Conservation (phyloP, 1,139 yeast species). For the Kodamaea derodonti region DNA sequence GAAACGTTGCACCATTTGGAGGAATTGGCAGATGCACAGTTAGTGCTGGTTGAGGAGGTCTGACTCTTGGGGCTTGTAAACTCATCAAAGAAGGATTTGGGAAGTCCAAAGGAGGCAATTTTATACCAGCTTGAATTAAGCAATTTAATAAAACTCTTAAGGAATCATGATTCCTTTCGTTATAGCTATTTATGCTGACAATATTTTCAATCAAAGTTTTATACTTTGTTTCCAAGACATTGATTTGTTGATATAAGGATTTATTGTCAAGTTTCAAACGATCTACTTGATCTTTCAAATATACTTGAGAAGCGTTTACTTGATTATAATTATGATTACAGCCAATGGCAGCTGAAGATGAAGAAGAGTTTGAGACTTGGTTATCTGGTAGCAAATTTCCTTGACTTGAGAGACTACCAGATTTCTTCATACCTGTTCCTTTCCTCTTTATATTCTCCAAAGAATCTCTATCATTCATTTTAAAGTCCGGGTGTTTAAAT, state of each 20-base stretch:
- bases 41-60: constrained; percentile 11
- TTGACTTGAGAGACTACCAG: constrained; percentile 1
- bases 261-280: constrained; percentile 39
- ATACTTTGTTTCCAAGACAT: constrained; percentile 51
- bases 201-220: constrained; percentile 62
- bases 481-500: constrained; percentile 86
- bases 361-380: neutral
- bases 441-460: constrained; percentile 78
- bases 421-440: constrained; percentile 57
- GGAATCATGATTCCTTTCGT: constrained; percentile 54
- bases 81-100: constrained; percentile 37
- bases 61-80: constrained; percentile 16
- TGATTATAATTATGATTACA: constrained; percentile 9
- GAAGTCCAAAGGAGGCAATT: constrained; percentile 60
- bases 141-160: constrained; percentile 47
- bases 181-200: constrained; percentile 50
- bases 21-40: constrained; percentile 4
- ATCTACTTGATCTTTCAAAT: constrained; percentile 44
- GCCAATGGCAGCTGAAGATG: constrained; percentile 2
- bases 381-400: constrained; percentile 3
- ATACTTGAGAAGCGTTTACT: constrained; percentile 9
- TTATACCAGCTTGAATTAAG: constrained; percentile 56
- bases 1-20: constrained; percentile 2
- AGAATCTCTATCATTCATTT: constrained; percentile 63
- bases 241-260: constrained; percentile 40